A percentile compares a stretch with the other conserved stretches of the same genome.
phyloP scores from a whole-genome alignment of 202 grass and related monocot genomes.

The Setaria viridis region DNA sequence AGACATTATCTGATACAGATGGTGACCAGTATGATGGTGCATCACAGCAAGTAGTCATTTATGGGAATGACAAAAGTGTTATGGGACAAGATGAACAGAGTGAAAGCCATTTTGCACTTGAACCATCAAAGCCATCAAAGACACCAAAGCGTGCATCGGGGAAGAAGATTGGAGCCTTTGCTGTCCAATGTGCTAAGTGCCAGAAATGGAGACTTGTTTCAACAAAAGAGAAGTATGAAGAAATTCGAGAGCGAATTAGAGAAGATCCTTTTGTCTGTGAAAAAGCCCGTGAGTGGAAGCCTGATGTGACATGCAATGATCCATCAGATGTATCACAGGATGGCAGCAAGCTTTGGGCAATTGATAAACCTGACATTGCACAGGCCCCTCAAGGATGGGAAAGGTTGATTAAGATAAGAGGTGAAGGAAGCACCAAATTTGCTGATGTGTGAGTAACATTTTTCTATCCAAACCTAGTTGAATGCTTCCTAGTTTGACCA shows the following conservation, averaged over 20 bases:
- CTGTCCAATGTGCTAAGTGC: conserved; percentile 69
- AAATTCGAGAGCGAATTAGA: conserved; percentile 59
- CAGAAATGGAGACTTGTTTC: conserved; percentile 74
- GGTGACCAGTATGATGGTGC: conserved; percentile 8
- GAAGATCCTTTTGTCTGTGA: conserved; percentile 57
- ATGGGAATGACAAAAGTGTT: background rate
- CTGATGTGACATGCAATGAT: conserved; percentile 62
- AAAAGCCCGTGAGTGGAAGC: conserved; percentile 62
- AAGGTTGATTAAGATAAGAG: conserved; percentile 68
- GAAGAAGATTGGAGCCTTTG: conserved; percentile 51
- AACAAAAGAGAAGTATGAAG: conserved; percentile 72
- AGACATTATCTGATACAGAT: conserved; percentile 14
- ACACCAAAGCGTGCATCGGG: background rate
- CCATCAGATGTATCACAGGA: conserved; percentile 68
- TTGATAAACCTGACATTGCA: conserved; percentile 63
- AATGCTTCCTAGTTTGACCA: conserved; percentile 14
- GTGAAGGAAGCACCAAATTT: conserved; percentile 61
- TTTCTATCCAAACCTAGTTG: background rate
- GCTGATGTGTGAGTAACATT: conserved; percentile 70
- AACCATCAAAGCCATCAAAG: conserved; percentile 7
- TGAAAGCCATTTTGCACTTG: background rate
- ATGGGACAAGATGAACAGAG: background rate
- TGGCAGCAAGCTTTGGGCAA: conserved; percentile 62
- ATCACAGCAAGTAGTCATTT: background rate
- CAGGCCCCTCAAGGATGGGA: conserved; percentile 67